Evolutionary conservation across 179 eudicot species (phyloP).

Genomic region (Camellia oleifera): DNA sequence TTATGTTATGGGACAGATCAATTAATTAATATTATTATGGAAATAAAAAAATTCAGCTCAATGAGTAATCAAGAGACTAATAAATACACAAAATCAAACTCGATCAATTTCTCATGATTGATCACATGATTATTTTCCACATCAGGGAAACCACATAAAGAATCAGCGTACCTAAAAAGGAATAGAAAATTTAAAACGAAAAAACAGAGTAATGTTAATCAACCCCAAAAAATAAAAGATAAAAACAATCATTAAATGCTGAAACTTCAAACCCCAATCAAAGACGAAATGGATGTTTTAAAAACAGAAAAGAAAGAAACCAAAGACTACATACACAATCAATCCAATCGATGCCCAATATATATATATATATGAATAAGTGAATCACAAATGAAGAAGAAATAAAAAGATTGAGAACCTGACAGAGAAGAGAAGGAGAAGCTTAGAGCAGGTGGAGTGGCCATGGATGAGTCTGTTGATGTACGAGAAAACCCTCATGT

Average conservation of each 20-base stretch:
- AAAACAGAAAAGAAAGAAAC: neutral
- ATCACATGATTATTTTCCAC: neutral
- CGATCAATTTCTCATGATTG: neutral
- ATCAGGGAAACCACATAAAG: too few species aligned
- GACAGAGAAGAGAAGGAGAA: slow-evolving; percentile 51
- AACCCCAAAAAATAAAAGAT: neutral
- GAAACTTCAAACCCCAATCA: neutral
- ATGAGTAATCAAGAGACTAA: neutral
- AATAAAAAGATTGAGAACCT: slow-evolving; percentile 35
- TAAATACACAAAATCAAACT: neutral
- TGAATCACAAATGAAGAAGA: neutral
- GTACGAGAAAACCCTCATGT: slow-evolving; percentile 42
- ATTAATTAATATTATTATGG: neutral
- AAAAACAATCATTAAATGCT: neutral
- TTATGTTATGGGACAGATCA: neutral
- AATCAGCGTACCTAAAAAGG: neutral
- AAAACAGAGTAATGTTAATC: neutral
- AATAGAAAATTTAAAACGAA: neutral
- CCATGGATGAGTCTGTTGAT: slow-evolving; percentile 38
- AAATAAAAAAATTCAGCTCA: neutral
- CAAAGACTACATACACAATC: neutral
- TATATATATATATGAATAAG: neutral
- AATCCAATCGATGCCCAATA: too few species aligned
- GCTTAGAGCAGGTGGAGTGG: slow-evolving; percentile 42
- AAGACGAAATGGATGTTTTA: neutral